phyloP scores from a whole-genome alignment of 257 asterid species.

The Solanum virginianum region DNA sequence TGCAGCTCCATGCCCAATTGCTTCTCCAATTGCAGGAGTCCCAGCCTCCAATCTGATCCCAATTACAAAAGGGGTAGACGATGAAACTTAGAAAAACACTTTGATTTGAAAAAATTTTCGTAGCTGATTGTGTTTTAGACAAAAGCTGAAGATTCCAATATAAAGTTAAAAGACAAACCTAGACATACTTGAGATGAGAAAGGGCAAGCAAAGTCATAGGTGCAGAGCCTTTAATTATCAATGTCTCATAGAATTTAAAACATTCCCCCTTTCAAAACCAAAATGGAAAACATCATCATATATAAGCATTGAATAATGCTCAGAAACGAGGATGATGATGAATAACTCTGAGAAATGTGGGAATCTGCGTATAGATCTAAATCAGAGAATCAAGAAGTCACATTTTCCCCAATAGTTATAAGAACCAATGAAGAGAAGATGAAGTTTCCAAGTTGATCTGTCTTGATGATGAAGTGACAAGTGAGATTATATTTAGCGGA shows the following conservation, averaged over 20 bases:
- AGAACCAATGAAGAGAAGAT: neutral
- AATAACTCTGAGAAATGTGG: neutral
- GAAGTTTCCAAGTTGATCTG: neutral
- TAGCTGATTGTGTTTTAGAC: neutral
- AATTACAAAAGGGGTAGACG: neutral
- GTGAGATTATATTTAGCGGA: neutral
- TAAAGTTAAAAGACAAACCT: neutral
- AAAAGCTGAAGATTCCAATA: neutral
- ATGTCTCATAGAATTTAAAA: neutral
- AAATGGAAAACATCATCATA: neutral
- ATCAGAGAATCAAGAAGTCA: neutral
- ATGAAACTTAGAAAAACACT: neutral
- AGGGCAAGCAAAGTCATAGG: neutral
- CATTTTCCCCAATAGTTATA: neutral
- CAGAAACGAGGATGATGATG: neutral
- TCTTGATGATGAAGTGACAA: neutral
- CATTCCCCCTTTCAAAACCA: neutral
- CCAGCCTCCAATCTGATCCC: constrained; percentile 85
- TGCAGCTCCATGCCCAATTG: constrained; percentile 86
- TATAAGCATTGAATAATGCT: neutral
- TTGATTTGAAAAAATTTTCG: neutral
- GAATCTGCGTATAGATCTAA: neutral
- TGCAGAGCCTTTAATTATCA: neutral
- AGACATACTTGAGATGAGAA: neutral
- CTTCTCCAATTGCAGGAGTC: constrained; percentile 93